These are phyloP conservation scores for Suhomyces sp. DNA, from an alignment of 805 yeast species.

Conservation along the genomic window DNA sequence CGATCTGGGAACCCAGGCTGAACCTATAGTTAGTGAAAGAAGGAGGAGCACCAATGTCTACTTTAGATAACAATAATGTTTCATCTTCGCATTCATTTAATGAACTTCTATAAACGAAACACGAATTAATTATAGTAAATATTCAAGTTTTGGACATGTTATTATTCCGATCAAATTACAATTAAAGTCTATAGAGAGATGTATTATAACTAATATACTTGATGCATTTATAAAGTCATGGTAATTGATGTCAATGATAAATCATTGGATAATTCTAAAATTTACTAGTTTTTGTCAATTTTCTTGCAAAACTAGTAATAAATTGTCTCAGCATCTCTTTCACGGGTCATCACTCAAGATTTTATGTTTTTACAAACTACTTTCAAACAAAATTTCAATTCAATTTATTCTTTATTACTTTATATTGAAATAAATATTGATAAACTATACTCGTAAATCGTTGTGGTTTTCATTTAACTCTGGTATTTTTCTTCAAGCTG, in stretches of 20 bases:
- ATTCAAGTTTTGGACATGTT: too few species aligned
- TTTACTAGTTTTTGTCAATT: not conserved
- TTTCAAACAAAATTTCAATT: not conserved
- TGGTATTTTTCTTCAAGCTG: not conserved
- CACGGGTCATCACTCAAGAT: too few species aligned
- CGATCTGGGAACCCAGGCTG: constrained; percentile 2
- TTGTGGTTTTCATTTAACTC: not conserved
- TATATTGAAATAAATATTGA: constrained; percentile 1
- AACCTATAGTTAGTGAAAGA: constrained; percentile 8
- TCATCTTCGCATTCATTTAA: not conserved
- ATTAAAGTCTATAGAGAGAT: too few species aligned
- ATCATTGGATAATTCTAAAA: too few species aligned
- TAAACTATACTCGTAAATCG: constrained; percentile 1
- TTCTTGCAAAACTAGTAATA: not conserved
- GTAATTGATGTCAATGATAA: too few species aligned
- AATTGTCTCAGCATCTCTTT: too few species aligned
- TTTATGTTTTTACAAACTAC: not conserved
- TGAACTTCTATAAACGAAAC: not conserved
- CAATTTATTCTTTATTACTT: not conserved
- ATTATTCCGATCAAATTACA: too few species aligned
- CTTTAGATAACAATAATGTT: constrained; percentile 7
- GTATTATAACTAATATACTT: too few species aligned
- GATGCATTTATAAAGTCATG: too few species aligned
- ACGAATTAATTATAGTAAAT: too few species aligned
- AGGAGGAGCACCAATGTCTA: constrained; percentile 15